Evolutionary conservation across 2,329 filamentous ascomycete genomes (phyloP), one percentile per base, ranked within the genome.

Genomic region (Cadophora gregata): DNA sequence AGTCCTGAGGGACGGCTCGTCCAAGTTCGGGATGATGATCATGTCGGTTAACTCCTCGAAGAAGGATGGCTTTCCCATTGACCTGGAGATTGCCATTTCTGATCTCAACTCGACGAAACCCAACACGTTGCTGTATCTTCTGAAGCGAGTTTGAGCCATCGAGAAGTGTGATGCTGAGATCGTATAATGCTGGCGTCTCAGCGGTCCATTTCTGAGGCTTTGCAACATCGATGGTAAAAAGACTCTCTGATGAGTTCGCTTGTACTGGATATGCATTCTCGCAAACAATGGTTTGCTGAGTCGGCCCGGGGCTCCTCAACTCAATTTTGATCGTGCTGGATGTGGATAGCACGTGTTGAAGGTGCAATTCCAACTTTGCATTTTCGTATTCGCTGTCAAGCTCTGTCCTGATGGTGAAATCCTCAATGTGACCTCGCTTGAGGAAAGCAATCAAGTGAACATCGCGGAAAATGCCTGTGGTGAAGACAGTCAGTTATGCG

Each of bases 181-280:
- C 78, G 72, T 91, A 91, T 0, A 91, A 81, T 59, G 86, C 80
- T 0, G 89, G 89, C 0, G 84, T 86, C 75, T 92, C 89, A 0
- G 89, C 89, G 0, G 88, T 90, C 89, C 89, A 91, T 69, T 90
- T 87, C n/a, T 79, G 75, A 0, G 88, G 88, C n/a, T 84, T 77
- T 2, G 78, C 59, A 24, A 90, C 78, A 3, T 64, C 59, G 5
- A 68, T 42, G 7, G 45, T 24, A 16, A 65, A 56, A 25, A 16
- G 14, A n/a, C 24, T 63, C 47, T 63, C 21, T 10, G 24, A 50
- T 4, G 27, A 47, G 5, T 29, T 50, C 6, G n/a, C 36, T 3
- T 62, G 51, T 25, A 67, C 25, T 9, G 33, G 12, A 42, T 53
- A 58, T 8, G 24, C 25, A 19, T 61, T 19, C 14, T 62, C 58